phyloP scores from a whole-genome alignment of 331 rosid genomes.

The Ulmus americana region DNA sequence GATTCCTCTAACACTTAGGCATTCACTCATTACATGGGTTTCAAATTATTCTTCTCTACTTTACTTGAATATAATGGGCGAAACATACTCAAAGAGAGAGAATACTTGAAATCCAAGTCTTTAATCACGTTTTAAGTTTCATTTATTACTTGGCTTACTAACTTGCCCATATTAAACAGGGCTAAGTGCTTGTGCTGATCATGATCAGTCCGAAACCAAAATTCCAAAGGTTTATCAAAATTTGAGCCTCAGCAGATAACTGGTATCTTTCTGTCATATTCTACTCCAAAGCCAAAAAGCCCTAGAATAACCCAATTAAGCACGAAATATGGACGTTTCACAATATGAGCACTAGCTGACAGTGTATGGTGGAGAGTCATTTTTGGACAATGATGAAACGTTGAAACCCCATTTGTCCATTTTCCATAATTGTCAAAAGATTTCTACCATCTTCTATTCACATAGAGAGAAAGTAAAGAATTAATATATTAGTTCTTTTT shows the following conservation, averaged over 20 bases:
- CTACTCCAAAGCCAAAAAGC: no score
- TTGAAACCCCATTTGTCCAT: background rate
- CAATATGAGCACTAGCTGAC: no score
- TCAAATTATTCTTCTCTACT: background rate
- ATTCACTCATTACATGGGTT: background rate
- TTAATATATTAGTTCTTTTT: background rate
- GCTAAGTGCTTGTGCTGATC: no score
- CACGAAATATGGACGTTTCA: no score
- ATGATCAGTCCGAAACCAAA: no score
- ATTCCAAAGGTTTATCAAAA: background rate
- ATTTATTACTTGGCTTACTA: background rate
- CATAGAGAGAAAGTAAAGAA: background rate
- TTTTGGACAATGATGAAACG: background rate
- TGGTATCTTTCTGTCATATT: background rate
- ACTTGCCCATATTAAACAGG: constrained; percentile 3
- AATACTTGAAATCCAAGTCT: constrained; percentile 7
- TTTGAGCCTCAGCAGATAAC: background rate
- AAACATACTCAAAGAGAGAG: background rate
- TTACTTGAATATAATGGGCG: background rate
- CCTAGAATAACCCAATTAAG: no score
- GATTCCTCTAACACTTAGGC: background rate
- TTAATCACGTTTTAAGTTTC: constrained; percentile 5
- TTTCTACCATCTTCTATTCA: background rate
- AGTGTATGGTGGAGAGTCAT: no score
- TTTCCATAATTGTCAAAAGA: background rate